Evolutionary conservation across 495 filamentous ascomycete species (phyloP).

Genomic region (Hypomontagnella monticulosa): DNA sequence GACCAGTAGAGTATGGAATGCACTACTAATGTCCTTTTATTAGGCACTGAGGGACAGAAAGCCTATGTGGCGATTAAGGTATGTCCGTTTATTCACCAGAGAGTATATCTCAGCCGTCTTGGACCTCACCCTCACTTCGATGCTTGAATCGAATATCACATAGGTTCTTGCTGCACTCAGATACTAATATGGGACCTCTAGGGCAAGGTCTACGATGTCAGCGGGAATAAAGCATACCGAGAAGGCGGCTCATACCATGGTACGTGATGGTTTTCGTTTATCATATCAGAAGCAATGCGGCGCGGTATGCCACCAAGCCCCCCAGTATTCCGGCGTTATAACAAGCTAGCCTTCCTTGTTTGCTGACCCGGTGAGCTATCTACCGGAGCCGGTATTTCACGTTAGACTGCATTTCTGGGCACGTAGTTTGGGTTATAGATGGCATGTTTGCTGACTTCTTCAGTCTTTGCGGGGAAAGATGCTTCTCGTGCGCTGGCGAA

Average conservation of each 20-base stretch:
- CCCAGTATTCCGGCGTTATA: not conserved
- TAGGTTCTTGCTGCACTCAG: not conserved
- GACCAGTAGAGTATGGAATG: not conserved
- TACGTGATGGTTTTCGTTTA: constrained; percentile 52
- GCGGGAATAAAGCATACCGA: constrained; percentile 83
- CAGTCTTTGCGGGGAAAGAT: constrained; percentile 96
- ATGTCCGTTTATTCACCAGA: constrained; percentile 11
- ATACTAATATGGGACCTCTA: constrained; percentile 41
- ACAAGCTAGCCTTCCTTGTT: constrained; percentile 15
- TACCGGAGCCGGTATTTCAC: constrained; percentile 16
- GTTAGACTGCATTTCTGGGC: constrained; percentile 20
- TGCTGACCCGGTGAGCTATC: constrained; percentile 9
- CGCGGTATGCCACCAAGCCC: not conserved
- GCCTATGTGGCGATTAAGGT: constrained; percentile 95
- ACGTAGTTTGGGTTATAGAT: not conserved
- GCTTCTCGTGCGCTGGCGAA: constrained; percentile 86
- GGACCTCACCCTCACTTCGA: not conserved
- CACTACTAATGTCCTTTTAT: constrained; percentile 53
- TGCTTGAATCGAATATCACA: not conserved
- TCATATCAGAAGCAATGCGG: not conserved
- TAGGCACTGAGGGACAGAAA: constrained; percentile 69
- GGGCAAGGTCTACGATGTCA: constrained; percentile 95
- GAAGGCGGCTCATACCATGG: constrained; percentile 85
- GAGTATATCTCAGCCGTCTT: not conserved
- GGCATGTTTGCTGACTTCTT: constrained; percentile 35